These are phyloP conservation scores for Diplodia sapinea DNA, from an alignment of 2,329 filamentous ascomycete species.

Conservation along the genomic window DNA sequence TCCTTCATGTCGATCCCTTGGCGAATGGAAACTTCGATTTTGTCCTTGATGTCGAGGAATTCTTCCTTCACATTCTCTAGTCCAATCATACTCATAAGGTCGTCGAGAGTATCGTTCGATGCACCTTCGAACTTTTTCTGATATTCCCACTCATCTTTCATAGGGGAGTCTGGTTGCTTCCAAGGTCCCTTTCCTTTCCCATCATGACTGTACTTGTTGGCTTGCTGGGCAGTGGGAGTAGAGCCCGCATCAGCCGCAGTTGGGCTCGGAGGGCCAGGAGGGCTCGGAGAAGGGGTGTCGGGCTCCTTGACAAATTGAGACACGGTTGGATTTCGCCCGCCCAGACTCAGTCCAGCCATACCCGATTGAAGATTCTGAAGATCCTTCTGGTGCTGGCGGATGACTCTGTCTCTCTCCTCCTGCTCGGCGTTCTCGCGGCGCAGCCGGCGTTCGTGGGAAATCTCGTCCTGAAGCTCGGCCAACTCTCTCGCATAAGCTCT, in stretches of 20 bases:
- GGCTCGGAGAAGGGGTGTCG: neutral
- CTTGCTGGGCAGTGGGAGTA: no score
- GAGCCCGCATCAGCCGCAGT: neutral
- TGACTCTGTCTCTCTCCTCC: constrained; percentile 50
- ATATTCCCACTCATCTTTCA: constrained; percentile 64
- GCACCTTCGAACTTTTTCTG: constrained; percentile 63
- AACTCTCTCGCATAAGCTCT: constrained; percentile 54
- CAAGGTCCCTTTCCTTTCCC: constrained; percentile 1
- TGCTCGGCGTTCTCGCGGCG: constrained; percentile 55
- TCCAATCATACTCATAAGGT: constrained; percentile 73
- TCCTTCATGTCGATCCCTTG: constrained; percentile 62
- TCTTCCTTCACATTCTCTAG: constrained; percentile 71
- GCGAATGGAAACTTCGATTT: constrained; percentile 64
- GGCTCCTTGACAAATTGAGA: no score
- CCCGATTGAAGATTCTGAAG: constrained; percentile 39
- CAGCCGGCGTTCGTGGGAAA: constrained; percentile 55
- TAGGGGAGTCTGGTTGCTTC: constrained; percentile 36
- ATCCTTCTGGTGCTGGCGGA: constrained; percentile 57
- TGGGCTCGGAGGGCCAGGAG: neutral
- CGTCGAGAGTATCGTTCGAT: constrained; percentile 62
- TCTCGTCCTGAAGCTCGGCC: constrained; percentile 60
- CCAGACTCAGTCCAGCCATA: no score
- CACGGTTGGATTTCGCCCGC: no score
- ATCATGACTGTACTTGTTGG: neutral
- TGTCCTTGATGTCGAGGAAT: constrained; percentile 67